Percentiles rank a stretch among this genome's conserved stretches.
Conservation (phyloP, 345 rosid genomes). For the Eucalyptus tenuipes region DNA sequence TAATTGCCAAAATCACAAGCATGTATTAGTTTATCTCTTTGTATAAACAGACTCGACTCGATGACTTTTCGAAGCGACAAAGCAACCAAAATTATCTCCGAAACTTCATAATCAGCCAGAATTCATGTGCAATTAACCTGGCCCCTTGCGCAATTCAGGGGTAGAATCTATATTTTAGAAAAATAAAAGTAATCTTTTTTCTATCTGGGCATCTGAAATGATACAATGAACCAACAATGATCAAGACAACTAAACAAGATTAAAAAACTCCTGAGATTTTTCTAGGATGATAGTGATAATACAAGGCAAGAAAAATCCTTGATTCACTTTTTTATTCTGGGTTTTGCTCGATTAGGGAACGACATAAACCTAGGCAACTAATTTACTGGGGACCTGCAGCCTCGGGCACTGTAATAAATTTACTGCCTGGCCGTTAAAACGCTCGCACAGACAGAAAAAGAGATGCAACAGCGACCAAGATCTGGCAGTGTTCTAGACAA, state of each 20-base stretch:
- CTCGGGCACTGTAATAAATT: background rate
- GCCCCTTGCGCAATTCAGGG: background rate
- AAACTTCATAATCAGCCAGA: background rate
- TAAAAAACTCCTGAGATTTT: background rate
- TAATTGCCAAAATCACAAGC: background rate
- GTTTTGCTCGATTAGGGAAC: background rate
- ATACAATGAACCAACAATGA: background rate
- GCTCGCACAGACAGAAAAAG: background rate
- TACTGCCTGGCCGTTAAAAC: background rate
- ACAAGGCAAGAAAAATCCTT: background rate
- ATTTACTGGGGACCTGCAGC: background rate
- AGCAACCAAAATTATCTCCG: background rate
- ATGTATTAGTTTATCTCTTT: background rate
- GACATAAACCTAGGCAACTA: background rate
- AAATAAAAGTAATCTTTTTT: background rate
- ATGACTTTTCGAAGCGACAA: background rate
- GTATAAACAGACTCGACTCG: background rate
- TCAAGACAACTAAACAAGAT: background rate
- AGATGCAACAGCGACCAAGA: background rate
- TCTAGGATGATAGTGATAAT: background rate
- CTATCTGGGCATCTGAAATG: background rate
- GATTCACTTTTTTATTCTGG: background rate
- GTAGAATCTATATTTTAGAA: background rate
- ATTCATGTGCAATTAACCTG: background rate
- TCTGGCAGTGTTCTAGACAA: background rate